Percentiles rank a stretch among this genome's conserved stretches.
phyloP scores from a whole-genome alignment of 768 basidiomycete genomes.

The Psilocybe cubensis region DNA sequence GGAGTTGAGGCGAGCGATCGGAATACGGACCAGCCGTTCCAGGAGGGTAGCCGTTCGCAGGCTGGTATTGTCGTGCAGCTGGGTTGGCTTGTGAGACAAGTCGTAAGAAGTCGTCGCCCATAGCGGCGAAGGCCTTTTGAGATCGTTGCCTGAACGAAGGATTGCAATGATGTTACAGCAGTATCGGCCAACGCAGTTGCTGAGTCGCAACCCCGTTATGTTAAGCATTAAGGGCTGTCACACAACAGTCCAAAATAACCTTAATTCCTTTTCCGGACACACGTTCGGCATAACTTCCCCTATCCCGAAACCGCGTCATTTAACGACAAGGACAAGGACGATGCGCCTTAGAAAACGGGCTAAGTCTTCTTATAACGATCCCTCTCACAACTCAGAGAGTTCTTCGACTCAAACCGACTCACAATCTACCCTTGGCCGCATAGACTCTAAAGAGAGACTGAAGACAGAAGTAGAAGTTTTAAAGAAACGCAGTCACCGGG shows the following conservation, averaged over 20 bases:
- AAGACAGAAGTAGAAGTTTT: constrained; percentile 17
- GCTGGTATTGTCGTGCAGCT: constrained; percentile 53
- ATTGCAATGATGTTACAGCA: constrained; percentile 1
- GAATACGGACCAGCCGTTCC: constrained; percentile 39
- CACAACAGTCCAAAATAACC: constrained; percentile 20
- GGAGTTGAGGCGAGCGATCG: constrained; percentile 48
- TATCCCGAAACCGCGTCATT: background rate
- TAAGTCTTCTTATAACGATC: background rate
- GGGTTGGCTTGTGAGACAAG: constrained; percentile 77
- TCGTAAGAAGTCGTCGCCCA: constrained; percentile 76
- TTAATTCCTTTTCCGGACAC: background rate
- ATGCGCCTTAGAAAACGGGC: background rate
- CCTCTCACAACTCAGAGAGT: background rate
- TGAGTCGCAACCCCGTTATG: constrained; percentile 6
- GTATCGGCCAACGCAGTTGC: constrained; percentile 8
- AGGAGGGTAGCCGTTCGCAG: constrained; percentile 66
- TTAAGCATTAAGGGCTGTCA: constrained; percentile 11
- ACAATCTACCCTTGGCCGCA: background rate
- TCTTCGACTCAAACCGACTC: background rate
- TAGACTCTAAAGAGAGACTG: constrained; percentile 21
- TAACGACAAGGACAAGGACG: background rate
- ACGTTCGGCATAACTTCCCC: background rate
- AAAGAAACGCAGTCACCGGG: constrained; percentile 18
- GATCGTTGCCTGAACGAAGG: constrained; percentile 23
- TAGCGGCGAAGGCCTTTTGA: constrained; percentile 27